These are phyloP conservation scores for Coemansia sp. DNA, from an alignment of 192 early-diverging fungal genomes.

Conservation along the genomic window DNA sequence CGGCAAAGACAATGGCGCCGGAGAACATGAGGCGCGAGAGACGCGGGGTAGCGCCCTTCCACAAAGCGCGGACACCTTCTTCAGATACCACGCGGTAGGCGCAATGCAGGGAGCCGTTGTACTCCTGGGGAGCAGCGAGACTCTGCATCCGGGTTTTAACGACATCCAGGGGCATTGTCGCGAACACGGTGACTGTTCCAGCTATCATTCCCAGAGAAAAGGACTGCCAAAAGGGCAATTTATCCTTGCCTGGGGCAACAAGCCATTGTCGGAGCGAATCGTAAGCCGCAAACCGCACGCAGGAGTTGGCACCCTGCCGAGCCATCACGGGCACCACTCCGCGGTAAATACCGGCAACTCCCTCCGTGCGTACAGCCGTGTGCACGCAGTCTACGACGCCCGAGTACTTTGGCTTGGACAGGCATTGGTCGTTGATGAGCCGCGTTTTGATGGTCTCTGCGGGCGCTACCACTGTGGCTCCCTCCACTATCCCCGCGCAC, in stretches of 20 bases:
- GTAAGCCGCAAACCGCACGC: constrained; percentile 88
- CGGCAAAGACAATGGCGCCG: constrained; percentile 56
- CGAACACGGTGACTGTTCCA: constrained; percentile 91
- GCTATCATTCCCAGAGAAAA: constrained; percentile 82
- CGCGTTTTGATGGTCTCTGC: constrained; percentile 97
- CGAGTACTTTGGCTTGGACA: constrained; percentile 68
- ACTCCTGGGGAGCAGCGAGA: constrained; percentile 67
- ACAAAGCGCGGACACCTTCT: constrained; percentile 82
- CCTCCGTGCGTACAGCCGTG: constrained; percentile 69
- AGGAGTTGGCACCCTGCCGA: constrained; percentile 94
- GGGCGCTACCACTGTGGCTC: constrained; percentile 84
- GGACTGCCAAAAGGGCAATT: constrained; percentile 60
- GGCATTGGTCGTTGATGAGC: constrained; percentile 89
- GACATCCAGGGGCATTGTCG: constrained; percentile 97
- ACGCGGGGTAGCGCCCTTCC: constrained; percentile 95
- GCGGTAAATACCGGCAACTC: constrained; percentile 82
- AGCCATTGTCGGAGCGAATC: constrained; percentile 70
- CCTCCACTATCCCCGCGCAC: constrained; percentile 89
- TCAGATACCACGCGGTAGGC: constrained; percentile 66
- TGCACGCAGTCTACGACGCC: constrained; percentile 79
- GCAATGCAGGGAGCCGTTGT: constrained; percentile 76
- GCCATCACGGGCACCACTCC: constrained; percentile 91
- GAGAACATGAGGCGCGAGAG: constrained; percentile 72
- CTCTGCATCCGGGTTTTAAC: constrained; percentile 97
- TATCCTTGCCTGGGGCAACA: background rate